Conservation (phyloP, 106 monocot genomes). For the Apostasia shenzhenica region DNA sequence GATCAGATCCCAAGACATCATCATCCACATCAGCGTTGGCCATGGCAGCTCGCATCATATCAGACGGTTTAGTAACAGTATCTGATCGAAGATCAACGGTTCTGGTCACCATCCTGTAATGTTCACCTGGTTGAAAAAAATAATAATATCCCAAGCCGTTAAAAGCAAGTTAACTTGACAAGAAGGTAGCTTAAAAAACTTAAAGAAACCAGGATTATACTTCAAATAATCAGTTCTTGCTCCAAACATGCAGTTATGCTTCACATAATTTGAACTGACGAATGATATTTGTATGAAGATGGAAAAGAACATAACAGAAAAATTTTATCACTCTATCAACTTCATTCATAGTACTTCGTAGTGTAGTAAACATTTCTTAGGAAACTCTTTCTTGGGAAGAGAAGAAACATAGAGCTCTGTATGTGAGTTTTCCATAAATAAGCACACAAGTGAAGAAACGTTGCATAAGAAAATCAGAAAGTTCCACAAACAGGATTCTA, state of each 20-base stretch:
- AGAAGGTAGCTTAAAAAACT: not conserved
- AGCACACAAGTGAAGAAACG: too few relatives aligned
- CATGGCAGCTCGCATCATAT: slow-evolving; percentile 67
- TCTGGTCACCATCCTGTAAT: slow-evolving; percentile 35
- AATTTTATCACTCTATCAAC: too few relatives aligned
- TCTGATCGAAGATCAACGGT: slow-evolving; percentile 69
- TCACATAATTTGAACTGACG: not conserved
- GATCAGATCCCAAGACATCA: slow-evolving; percentile 60
- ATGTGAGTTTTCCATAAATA: too few relatives aligned
- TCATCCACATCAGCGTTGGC: slow-evolving; percentile 65
- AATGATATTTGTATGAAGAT: too few relatives aligned
- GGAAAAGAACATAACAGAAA: too few relatives aligned
- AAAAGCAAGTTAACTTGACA: not conserved
- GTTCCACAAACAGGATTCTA: too few relatives aligned
- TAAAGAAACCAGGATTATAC: not conserved
- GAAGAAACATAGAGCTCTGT: too few relatives aligned
- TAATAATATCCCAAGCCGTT: not conserved
- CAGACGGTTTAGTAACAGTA: slow-evolving; percentile 67
- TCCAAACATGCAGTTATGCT: not conserved
- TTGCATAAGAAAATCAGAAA: too few relatives aligned
- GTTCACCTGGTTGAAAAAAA: not conserved
- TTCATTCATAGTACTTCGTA: too few relatives aligned
- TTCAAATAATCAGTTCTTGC: not conserved
- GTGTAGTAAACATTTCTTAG: too few relatives aligned
- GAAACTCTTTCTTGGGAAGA: too few relatives aligned